Percentiles rank a stretch among this genome's conserved stretches.
phyloP scores from a whole-genome alignment of 2,329 filamentous ascomycete species.

The Thermothelomyces thermophilus region DNA sequence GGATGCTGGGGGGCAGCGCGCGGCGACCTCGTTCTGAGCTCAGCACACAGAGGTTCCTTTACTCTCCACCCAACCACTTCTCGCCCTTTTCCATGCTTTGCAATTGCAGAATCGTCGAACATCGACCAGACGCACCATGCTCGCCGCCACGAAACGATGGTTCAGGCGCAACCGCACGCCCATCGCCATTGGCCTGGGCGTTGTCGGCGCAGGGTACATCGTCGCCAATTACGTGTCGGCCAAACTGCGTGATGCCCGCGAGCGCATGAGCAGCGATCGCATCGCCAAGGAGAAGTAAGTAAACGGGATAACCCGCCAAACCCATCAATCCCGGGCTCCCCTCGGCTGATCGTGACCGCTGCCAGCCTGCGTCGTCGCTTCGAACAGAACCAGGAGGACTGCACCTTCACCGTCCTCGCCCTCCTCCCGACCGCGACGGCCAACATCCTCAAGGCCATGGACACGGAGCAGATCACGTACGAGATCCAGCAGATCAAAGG shows the following conservation, averaged over 20 bases:
- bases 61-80: background rate
- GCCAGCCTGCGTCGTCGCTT: slow-evolving; percentile 87
- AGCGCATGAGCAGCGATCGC: slow-evolving; percentile 93
- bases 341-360: slow-evolving; percentile 10
- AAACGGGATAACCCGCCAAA: background rate
- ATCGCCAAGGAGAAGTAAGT: slow-evolving; percentile 93
- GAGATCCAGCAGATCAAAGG: slow-evolving; percentile 91
- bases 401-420: slow-evolving; percentile 95
- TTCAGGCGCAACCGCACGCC: slow-evolving; percentile 85
- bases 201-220: slow-evolving; percentile 84
- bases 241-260: slow-evolving; percentile 87
- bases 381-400: slow-evolving; percentile 98
- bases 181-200: slow-evolving; percentile 78
- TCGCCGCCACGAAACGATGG: slow-evolving; percentile 77
- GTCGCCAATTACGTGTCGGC: slow-evolving; percentile 86
- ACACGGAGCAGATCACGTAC: slow-evolving; percentile 86
- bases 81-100: slow-evolving; percentile 4
- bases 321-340: background rate
- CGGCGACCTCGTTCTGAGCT: background rate
- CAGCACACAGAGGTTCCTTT: no score
- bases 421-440: slow-evolving; percentile 86
- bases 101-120: background rate
- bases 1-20: background rate
- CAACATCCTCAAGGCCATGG: slow-evolving; percentile 78
- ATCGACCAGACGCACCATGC: slow-evolving; percentile 38